A percentile compares a stretch with the other conserved stretches of the same genome.
phyloP scores from a whole-genome alignment of 768 basidiomycete genomes.

The Pleurotus cornucopiae region DNA sequence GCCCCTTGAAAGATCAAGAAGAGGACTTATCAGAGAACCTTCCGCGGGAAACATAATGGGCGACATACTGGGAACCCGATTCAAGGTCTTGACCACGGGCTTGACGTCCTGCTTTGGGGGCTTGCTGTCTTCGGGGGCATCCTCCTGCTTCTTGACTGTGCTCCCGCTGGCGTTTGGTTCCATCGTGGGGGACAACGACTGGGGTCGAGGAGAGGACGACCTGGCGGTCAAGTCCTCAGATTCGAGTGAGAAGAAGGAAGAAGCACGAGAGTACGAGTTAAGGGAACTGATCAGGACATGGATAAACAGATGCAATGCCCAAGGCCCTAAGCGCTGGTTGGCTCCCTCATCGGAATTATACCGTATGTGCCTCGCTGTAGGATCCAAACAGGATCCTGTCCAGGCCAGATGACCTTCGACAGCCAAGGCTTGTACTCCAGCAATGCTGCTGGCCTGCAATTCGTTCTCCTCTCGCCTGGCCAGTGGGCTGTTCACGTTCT shows the following conservation, averaged over 20 bases:
- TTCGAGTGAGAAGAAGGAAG: conserved; percentile 13
- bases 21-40: conserved; percentile 12
- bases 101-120: conserved; percentile 60
- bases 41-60: conserved; percentile 21
- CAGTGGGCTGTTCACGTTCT: background rate
- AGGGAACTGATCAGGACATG: conserved; percentile 19
- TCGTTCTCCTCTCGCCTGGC: background rate
- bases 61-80: conserved; percentile 78
- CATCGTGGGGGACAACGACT: conserved; percentile 24
- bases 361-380: conserved; percentile 1
- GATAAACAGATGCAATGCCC: conserved; percentile 15
- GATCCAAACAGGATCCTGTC: background rate
- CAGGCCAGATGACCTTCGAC: conserved; percentile 3
- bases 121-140: conserved; percentile 50
- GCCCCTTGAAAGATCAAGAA: conserved; percentile 50
- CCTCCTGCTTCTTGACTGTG: conserved; percentile 60
- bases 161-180: conserved; percentile 26
- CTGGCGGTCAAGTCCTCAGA: conserved; percentile 8
- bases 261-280: conserved; percentile 13
- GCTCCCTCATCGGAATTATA: background rate
- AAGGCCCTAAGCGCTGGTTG: conserved; percentile 1
- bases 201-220: background rate
- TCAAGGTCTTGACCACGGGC: conserved; percentile 72
- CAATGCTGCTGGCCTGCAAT: too few species aligned
- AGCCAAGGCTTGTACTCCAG: too few species aligned